Conservation (phyloP, 2,329 filamentous ascomycete genomes). For the Diaporthe citrichinensis region DNA sequence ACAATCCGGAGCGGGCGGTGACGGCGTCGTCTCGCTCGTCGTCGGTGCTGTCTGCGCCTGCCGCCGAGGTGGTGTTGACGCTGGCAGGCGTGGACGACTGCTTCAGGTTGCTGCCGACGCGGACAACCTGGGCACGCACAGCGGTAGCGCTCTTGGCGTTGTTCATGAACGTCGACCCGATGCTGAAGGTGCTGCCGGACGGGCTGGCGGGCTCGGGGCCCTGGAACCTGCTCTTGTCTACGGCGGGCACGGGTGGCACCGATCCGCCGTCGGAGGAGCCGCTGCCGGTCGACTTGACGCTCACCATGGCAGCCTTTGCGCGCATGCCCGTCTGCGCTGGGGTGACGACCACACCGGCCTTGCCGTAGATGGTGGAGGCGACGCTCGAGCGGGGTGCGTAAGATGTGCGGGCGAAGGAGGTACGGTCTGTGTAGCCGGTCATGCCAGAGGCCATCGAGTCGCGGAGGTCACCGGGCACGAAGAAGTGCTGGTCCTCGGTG, state of each 20-base stretch:
- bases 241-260: slow-evolving; percentile 78
- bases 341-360: slow-evolving; percentile 86
- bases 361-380: slow-evolving; percentile 93
- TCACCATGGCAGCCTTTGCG: slow-evolving; percentile 92
- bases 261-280: slow-evolving; percentile 66
- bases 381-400: slow-evolving; percentile 79
- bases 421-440: slow-evolving; percentile 73
- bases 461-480: slow-evolving; percentile 89
- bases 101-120: slow-evolving; percentile 67
- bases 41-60: slow-evolving; percentile 46
- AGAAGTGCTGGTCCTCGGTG: slow-evolving; percentile 88
- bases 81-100: slow-evolving; percentile 52
- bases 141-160: slow-evolving; percentile 71
- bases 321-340: slow-evolving; percentile 90
- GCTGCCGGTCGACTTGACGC: slow-evolving; percentile 80
- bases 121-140: slow-evolving; percentile 70
- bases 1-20: slow-evolving; percentile 36
- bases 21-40: slow-evolving; percentile 41
- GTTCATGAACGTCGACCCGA: slow-evolving; percentile 78
- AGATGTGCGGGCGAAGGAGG: slow-evolving; percentile 71
- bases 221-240: slow-evolving; percentile 75
- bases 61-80: neutral
- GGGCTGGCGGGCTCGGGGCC: slow-evolving; percentile 65
- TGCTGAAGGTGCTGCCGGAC: slow-evolving; percentile 71
- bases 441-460: slow-evolving; percentile 91